These are phyloP conservation scores for Leptographium flavum DNA, from an alignment of 2,329 filamentous ascomycete genomes.

Conservation along the genomic window DNA sequence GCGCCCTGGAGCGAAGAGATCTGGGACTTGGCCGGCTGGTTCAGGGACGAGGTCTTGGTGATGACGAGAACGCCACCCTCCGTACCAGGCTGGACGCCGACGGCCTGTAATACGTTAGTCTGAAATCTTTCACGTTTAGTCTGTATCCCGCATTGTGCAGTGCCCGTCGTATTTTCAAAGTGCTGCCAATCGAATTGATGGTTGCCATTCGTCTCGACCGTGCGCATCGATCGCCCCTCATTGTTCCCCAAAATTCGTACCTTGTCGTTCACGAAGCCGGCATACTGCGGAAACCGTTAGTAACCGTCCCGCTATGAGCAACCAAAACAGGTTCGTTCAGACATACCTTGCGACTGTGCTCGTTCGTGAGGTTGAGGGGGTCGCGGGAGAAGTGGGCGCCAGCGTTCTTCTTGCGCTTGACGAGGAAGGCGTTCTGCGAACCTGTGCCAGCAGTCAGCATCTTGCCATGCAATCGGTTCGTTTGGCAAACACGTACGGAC, in stretches of 20 bases:
- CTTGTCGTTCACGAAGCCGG: constrained; percentile 89
- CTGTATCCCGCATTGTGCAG: neutral
- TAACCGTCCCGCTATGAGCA: neutral
- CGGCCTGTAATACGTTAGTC: constrained; percentile 40
- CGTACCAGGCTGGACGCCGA: constrained; percentile 62
- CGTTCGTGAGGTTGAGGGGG: constrained; percentile 84
- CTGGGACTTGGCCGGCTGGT: constrained; percentile 57
- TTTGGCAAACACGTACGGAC: constrained; percentile 55
- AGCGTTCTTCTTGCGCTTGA: constrained; percentile 71
- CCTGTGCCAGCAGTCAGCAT: constrained; percentile 34
- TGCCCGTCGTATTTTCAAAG: neutral
- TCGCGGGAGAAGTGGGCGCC: constrained; percentile 87
- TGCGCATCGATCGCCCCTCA: neutral
- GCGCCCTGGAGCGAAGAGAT: constrained; percentile 55
- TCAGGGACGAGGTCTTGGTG: constrained; percentile 64
- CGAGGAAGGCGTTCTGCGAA: constrained; percentile 77
- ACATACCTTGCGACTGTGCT: constrained; percentile 75
- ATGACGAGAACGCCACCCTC: constrained; percentile 68
- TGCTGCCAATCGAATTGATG: neutral
- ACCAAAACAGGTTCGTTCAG: neutral
- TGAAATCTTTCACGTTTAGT: neutral
- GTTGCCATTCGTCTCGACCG: neutral
- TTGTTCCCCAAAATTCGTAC: constrained; percentile 30
- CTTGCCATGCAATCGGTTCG: neutral
- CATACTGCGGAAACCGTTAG: constrained; percentile 44